A percentile compares a stretch with the other conserved stretches of the same genome.
Evolutionary conservation across 441 rosid genomes (phyloP).

Genomic region (Croton laevigatus): DNA sequence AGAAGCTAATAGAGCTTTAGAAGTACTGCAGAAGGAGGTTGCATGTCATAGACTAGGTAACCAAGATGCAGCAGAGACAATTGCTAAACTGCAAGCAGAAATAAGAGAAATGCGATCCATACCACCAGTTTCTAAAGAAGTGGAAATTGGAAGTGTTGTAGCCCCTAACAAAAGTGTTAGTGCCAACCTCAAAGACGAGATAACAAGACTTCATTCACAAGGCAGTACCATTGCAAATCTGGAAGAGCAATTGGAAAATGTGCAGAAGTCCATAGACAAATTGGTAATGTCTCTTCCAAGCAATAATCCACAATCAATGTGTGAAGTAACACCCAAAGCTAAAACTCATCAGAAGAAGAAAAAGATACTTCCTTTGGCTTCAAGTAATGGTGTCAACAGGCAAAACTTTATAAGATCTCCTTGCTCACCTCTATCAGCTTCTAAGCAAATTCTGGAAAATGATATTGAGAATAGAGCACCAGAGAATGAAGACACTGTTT

Average conservation of each 20-base stretch:
- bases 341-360: conserved; percentile 82
- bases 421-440: conserved; percentile 85
- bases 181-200: conserved; percentile 96
- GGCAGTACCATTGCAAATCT: conserved; percentile 91
- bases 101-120: conserved; percentile 84
- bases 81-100: conserved; percentile 95
- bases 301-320: conserved; percentile 35
- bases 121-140: conserved; percentile 47
- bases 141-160: conserved; percentile 49
- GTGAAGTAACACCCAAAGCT: conserved; percentile 54
- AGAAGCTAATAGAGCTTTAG: conserved; percentile 93
- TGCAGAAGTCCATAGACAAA: conserved; percentile 96
- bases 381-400: conserved; percentile 68
- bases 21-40: conserved; percentile 96
- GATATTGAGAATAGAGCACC: conserved; percentile 86
- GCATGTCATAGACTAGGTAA: conserved; percentile 94
- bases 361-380: conserved; percentile 73
- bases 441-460: conserved; percentile 66
- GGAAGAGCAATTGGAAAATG: conserved; percentile 92
- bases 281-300: conserved; percentile 92
- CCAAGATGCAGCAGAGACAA: conserved; percentile 98
- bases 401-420: conserved; percentile 80
- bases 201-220: conserved; percentile 93
- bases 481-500: conserved; percentile 44
- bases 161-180: conserved; percentile 81